Base-by-base conservation (phyloP, 2,329 filamentous ascomycete species). In the Camillea tinctor region DNA sequence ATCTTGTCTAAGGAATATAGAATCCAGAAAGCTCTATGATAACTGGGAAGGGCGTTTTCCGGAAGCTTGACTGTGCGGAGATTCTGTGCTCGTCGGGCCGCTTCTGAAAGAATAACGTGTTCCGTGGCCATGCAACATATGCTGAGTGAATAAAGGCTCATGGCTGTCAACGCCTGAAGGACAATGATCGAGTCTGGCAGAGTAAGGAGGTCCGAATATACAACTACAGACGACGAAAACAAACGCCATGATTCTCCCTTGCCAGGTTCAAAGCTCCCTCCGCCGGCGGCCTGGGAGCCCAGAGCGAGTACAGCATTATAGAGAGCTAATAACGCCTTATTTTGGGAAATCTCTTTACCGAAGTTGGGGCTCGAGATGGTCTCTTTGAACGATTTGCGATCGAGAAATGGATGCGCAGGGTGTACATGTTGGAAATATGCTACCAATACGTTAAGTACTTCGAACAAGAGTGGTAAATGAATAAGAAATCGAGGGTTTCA, bases 341-440 rank as follows among this genome's bases (percentile, higher is more conserved):
- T 74, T 0, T 58, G 64, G 7, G 65, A 54, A 1, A 76, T 64
- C 3, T 65, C 53, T 4, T 67, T 57, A 4, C 61, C 59, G 3
- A 76, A 68, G 15, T 73, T 57, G 3, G 70, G 57, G 26, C 65
- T 68, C 8, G 66, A 63, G 6, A 70, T 71, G 19, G 70, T 69
- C 0, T 67, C 59, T 60, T 78, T 73, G 56, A 80, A 80, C 3
- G 64, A 54, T 17, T 61, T 54, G 30, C 68, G 70, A 52, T 79
- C 74, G 1, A 80, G 69, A 57, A 80, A 79, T 0, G 78, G 76
- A 59, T 77, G 75, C 0, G 76, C 49, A 0, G 73, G 73, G 58
- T 80, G 77, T 1, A 76, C 64, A 9, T 73, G 68, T 1, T 74
- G 66, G 57, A 80, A 80, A 64, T 79, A 80, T 44, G 57, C 59